Evolutionary conservation across 1,284 basidiomycete species (phyloP).

Genomic region (Trichosporon ovoides): DNA sequence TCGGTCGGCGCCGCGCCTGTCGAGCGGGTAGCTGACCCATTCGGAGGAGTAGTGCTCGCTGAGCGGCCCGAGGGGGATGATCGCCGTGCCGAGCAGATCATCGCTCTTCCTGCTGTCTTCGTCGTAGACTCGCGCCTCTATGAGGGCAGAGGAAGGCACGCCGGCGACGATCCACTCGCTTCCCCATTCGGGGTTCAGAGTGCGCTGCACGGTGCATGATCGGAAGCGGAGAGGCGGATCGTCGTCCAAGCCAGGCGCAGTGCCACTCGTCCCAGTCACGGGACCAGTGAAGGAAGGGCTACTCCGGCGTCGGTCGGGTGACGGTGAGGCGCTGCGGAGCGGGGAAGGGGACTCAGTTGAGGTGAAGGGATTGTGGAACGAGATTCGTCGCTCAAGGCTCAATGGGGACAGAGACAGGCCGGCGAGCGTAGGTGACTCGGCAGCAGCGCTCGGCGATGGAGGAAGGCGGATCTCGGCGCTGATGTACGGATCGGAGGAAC

Average conservation of each 20-base stretch:
- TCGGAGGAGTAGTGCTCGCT: conserved; percentile 21
- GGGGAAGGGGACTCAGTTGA: too few species aligned
- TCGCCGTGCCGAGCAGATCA: conserved; percentile 51
- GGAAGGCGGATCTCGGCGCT: conserved; percentile 31
- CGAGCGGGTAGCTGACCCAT: conserved; percentile 33
- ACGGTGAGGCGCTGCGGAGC: too few species aligned
- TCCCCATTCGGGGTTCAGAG: conserved; percentile 50
- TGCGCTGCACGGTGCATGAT: conserved; percentile 47
- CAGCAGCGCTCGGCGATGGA: conserved; percentile 11
- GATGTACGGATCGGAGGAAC: conserved; percentile 51
- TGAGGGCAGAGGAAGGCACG: conserved; percentile 45
- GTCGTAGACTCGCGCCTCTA: conserved; percentile 49
- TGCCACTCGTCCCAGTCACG: background rate
- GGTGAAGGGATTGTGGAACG: too few species aligned
- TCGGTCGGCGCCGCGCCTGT: conserved; percentile 47
- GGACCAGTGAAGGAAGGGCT: background rate
- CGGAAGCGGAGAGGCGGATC: conserved; percentile 49
- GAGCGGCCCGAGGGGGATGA: conserved; percentile 25
- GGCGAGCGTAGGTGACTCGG: background rate
- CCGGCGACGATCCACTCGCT: conserved; percentile 51
- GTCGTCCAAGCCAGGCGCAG: conserved; percentile 14
- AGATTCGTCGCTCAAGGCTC: too few species aligned
- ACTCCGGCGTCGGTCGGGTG: too few species aligned
- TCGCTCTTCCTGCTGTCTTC: conserved; percentile 52
- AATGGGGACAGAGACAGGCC: background rate